phyloP scores from a whole-genome alignment of 73 alveolate genomes.

The Blepharisma stoltei region DNA sequence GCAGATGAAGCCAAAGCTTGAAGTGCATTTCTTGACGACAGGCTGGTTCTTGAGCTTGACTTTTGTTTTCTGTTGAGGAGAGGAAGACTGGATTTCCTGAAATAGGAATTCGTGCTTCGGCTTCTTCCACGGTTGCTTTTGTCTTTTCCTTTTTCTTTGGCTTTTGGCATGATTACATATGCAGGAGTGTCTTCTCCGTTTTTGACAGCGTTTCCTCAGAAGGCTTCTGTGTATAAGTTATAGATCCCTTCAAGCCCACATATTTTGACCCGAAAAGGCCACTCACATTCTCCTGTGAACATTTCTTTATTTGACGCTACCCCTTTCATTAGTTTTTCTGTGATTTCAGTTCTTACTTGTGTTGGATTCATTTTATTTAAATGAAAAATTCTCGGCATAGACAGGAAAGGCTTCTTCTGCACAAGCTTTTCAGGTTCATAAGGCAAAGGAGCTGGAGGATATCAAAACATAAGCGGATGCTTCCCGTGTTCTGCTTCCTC shows the following conservation, averaged over 20 bases:
- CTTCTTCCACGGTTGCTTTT: conserved; percentile 37
- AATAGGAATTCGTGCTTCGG: conserved; percentile 17
- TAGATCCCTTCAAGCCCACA: conserved; percentile 39
- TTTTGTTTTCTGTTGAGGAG: conserved; percentile 6
- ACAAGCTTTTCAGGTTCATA: no score
- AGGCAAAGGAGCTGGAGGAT: no score
- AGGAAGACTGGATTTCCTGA: conserved; percentile 4
- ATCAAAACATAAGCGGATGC: no score
- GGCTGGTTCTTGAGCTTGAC: neutral
- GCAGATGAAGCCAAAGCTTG: conserved; percentile 42
- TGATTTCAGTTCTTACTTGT: neutral
- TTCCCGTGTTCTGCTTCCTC: no score
- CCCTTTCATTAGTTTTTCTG: neutral
- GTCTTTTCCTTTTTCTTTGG: conserved; percentile 33
- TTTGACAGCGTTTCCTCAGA: conserved; percentile 40
- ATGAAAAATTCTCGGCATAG: neutral
- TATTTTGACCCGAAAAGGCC: conserved; percentile 35
- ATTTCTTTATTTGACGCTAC: neutral
- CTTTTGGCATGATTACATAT: conserved; percentile 42
- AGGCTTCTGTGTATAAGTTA: conserved; percentile 36
- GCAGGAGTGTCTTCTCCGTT: conserved; percentile 48
- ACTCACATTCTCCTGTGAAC: conserved; percentile 60
- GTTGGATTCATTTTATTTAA: neutral
- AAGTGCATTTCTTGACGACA: conserved; percentile 26
- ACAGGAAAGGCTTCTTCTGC: neutral